Evolutionary conservation across 1,284 basidiomycete species (phyloP), one percentile per base, ranked within the genome.

Genomic region (Rugiboletus extremiorientalis): DNA sequence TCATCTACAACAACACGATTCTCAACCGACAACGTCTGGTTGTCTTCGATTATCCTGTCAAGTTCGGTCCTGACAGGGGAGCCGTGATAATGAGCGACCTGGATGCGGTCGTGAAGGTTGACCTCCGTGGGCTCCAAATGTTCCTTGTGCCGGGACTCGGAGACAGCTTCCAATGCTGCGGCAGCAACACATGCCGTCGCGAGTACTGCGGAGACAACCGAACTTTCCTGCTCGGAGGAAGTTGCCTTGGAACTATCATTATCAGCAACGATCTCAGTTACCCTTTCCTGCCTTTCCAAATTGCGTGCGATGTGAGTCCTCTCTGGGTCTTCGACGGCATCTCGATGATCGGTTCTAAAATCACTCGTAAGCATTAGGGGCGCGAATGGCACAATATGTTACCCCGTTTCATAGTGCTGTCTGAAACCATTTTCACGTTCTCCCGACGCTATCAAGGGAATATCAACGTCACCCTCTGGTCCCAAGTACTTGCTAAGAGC

Each of bases 401-500:
- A 66, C 69, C 50, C 50, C 2, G 48, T 48, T 36, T 51, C 54
- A 16, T 37, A 3, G 6, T 16, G 15, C 36, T 31, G 40, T 38
- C 22, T 27, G 14, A 52, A 50, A 15, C 3, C 16, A n/a, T 16
- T 52, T 15, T 52, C 46, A 23, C 31, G 27, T 36, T 46, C 49
- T 38, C 46, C 45, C 11, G 38, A 42, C n/a, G 20, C 38, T 16
- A 50, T 45, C 23, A 20, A 15, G 10, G 45, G 31, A 18, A 12
- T 18, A n/a, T 52, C 33, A 11, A 1, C 25, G 14, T 58, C 36
- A 6, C 11, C 31, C 5, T 51, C 31, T 0, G 50, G 16, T n/a
- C 41, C 42, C 37, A 70, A 27, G 23, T 60, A 55, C 37, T 45
- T 38, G 56, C 50, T 60, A 15, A 59, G 53, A 54, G 66, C 69